Conservation (phyloP, 306 rosid species). For the Acacia crassicarpa region DNA sequence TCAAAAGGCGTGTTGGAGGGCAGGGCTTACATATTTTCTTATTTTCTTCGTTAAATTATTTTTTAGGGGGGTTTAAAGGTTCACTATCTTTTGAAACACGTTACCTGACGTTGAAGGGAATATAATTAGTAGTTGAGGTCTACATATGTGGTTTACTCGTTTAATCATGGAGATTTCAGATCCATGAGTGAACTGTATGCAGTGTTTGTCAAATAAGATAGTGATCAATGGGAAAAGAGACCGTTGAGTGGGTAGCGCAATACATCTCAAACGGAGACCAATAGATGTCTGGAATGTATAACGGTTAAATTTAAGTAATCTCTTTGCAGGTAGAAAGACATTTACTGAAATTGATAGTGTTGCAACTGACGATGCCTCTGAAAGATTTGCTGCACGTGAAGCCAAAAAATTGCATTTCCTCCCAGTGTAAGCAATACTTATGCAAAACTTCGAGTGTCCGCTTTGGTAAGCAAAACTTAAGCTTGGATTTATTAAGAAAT, state of each 20-base stretch:
- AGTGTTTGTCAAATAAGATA: constrained; percentile 15
- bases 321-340: constrained; percentile 51
- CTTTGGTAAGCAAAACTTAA: neutral
- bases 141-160: neutral
- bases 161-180: neutral
- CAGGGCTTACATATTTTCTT: neutral
- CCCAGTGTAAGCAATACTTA: constrained; percentile 43
- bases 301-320: constrained; percentile 21
- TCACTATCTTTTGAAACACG: neutral
- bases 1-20: neutral
- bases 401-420: constrained; percentile 69
- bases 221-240: neutral
- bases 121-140: neutral
- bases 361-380: constrained; percentile 48
- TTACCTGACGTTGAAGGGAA: neutral
- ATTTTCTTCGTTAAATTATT: neutral
- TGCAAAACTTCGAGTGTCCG: neutral
- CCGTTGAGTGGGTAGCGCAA: neutral
- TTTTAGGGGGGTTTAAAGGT: neutral
- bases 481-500: neutral
- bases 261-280: constrained; percentile 5
- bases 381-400: constrained; percentile 71
- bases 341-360: constrained; percentile 38
- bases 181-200: neutral
- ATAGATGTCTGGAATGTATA: neutral